Conservation (phyloP, 2,329 filamentous ascomycete species). For the Cladosporium sp. region DNA sequence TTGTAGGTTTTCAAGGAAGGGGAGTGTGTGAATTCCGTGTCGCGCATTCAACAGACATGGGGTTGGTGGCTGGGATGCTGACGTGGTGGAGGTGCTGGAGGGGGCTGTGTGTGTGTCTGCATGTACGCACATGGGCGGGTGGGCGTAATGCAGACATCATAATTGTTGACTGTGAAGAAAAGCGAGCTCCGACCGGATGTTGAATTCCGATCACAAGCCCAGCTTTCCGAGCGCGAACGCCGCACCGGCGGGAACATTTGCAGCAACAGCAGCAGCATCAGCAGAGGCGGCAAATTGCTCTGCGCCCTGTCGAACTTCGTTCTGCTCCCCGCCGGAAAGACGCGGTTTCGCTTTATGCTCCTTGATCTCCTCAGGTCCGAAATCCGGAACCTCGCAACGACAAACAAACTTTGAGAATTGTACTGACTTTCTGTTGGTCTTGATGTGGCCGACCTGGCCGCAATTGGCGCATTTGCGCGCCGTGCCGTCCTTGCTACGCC, state of each 20-base stretch:
- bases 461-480: slow-evolving; percentile 94
- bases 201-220: slow-evolving; percentile 11
- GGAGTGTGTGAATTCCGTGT: neutral
- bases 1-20: too few relatives aligned
- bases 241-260: neutral
- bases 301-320: neutral
- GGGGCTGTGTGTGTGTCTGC: too few relatives aligned
- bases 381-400: slow-evolving; percentile 6
- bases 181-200: slow-evolving; percentile 4
- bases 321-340: neutral
- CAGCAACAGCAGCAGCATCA: neutral
- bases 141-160: neutral
- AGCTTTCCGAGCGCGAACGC: slow-evolving; percentile 6
- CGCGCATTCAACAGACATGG: neutral
- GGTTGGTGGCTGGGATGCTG: neutral
- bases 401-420: slow-evolving; percentile 22
- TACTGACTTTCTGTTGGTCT: slow-evolving; percentile 94
- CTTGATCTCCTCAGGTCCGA: slow-evolving; percentile 5
- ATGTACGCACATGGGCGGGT: neutral
- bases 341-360: neutral
- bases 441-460: slow-evolving; percentile 94
- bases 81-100: too few relatives aligned
- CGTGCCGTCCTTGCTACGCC: slow-evolving; percentile 59
- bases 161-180: neutral
- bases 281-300: neutral